Base-by-base conservation (phyloP, 257 asterid genomes). In the Hygrophila difformis region DNA sequence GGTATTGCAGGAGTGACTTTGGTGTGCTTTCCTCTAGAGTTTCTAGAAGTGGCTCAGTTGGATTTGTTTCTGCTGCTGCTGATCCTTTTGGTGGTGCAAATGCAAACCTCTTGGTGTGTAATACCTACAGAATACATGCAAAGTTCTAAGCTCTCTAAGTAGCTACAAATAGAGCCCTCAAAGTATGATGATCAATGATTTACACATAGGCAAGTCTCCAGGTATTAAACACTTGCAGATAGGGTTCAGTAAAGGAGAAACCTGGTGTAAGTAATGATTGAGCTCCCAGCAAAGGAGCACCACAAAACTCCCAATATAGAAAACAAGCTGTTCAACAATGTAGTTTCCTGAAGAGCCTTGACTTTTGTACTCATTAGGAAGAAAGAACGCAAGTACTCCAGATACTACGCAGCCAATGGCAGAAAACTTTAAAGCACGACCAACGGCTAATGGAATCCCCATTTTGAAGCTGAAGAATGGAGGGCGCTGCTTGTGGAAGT, bases 81-180 rank as follows among this genome's bases (percentile, higher is more conserved):
- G 98, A 86, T 68, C 96, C 98, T 72, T 86, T 91, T 19, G 86
- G 87, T 17, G 94, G 96, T 18, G 98, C 94, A 78, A 91, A 91
- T 45, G 67, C 63, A 37, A 65, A 79, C 63, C 98, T 77, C 80
- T 82, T 91, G 15, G 98, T 82, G 36, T 82, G 91, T 19, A 85
- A 66, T 40, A 91, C 84, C 98, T 91, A 69, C 35, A 62, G 39
- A 63, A 23, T 49, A 61, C 54, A 33, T 47, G 22, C 12, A 26
- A 29, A n/a, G 8, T 24, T 24, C 29, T 24, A 24, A 24, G 29
- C 7, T 39, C 35, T n/a, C n/a, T n/a, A n/a, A n/a, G n/a, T n/a
- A n/a, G n/a, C n/a, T n/a, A n/a, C n/a, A n/a, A n/a, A n/a, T n/a
- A n/a, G n/a, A n/a, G n/a, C n/a, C n/a, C n/a, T n/a, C n/a, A n/a